A percentile compares a stretch with the other conserved stretches of the same genome.
These are phyloP conservation scores for Tulasnella sp. DNA, from an alignment of 768 basidiomycete genomes.

Conservation along the genomic window DNA sequence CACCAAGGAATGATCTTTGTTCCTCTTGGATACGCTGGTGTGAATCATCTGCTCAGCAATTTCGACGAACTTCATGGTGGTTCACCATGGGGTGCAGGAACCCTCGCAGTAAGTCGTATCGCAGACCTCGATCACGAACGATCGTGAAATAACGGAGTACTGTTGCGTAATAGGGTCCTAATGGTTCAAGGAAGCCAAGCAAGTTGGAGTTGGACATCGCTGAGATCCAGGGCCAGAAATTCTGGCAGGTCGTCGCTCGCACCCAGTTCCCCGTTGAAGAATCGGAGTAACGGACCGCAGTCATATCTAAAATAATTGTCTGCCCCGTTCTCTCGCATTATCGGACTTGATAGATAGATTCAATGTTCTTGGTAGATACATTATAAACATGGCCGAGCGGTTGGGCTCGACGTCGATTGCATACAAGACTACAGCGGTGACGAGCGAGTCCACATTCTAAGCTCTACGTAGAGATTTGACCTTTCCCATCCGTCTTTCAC, in stretches of 20 bases:
- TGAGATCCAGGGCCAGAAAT: slow-evolving; percentile 45
- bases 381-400: neutral
- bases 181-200: slow-evolving; percentile 50
- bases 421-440: slow-evolving; percentile 22
- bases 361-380: neutral
- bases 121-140: neutral
- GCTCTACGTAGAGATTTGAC: slow-evolving; percentile 83
- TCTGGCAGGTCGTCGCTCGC: slow-evolving; percentile 8
- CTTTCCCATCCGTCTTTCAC: slow-evolving; percentile 75
- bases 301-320: too few species aligned
- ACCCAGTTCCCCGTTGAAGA: slow-evolving; percentile 22
- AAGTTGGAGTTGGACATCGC: slow-evolving; percentile 53
- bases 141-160: neutral
- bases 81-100: slow-evolving; percentile 75
- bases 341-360: too few species aligned
- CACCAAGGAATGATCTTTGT: slow-evolving; percentile 74
- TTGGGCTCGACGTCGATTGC: neutral
- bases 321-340: too few species aligned
- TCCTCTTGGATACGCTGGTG: slow-evolving; percentile 63
- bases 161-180: slow-evolving; percentile 33
- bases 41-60: slow-evolving; percentile 46
- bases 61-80: slow-evolving; percentile 57
- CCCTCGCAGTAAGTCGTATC: slow-evolving; percentile 42
- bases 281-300: neutral
- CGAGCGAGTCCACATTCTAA: slow-evolving; percentile 53